Conservation (phyloP, 805 yeast species). For the Kuraishia floccosa region DNA sequence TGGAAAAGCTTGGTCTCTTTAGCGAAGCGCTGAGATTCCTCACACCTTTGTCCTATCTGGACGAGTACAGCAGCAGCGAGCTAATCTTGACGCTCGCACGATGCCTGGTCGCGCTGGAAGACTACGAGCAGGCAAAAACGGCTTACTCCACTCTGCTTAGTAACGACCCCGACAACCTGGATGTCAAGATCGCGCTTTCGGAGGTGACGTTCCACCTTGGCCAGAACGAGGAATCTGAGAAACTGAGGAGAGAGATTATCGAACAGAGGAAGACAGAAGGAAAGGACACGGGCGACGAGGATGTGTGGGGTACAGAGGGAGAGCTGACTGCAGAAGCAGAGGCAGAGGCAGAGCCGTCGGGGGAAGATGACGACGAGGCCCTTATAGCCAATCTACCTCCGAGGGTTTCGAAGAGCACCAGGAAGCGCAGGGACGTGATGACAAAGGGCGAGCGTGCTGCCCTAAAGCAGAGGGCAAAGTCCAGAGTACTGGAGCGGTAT, state of each 20-base stretch:
- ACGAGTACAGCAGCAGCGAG: slow-evolving; percentile 39
- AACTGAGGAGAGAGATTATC: slow-evolving; percentile 41
- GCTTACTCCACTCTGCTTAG: slow-evolving; percentile 43
- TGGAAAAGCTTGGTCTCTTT: slow-evolving; percentile 58
- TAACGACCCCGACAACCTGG: slow-evolving; percentile 54
- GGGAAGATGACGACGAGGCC: slow-evolving; percentile 10
- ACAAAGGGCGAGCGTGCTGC: slow-evolving; percentile 15
- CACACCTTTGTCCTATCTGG: slow-evolving; percentile 41
- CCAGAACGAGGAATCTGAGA: slow-evolving; percentile 44
- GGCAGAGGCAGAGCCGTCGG: slow-evolving; percentile 8
- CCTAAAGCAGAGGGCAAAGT: slow-evolving; percentile 18
- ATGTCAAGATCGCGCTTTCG: slow-evolving; percentile 66
- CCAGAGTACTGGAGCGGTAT: slow-evolving; percentile 31
- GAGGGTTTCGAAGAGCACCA: slow-evolving; percentile 8
- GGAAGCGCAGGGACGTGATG: slow-evolving; percentile 9
- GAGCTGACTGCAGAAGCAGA: slow-evolving; percentile 5
- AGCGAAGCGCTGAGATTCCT: slow-evolving; percentile 70
- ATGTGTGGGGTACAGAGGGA: slow-evolving; percentile 11
- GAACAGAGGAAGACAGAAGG: slow-evolving; percentile 17
- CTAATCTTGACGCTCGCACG: slow-evolving; percentile 54
- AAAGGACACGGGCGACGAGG: slow-evolving; percentile 7
- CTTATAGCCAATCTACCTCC: slow-evolving; percentile 19
- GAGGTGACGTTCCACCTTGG: slow-evolving; percentile 68
- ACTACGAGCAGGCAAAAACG: slow-evolving; percentile 51
- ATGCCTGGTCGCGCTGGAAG: slow-evolving; percentile 66